phyloP scores from a whole-genome alignment of 768 basidiomycete genomes.

The Gloeostereum incarnatum region DNA sequence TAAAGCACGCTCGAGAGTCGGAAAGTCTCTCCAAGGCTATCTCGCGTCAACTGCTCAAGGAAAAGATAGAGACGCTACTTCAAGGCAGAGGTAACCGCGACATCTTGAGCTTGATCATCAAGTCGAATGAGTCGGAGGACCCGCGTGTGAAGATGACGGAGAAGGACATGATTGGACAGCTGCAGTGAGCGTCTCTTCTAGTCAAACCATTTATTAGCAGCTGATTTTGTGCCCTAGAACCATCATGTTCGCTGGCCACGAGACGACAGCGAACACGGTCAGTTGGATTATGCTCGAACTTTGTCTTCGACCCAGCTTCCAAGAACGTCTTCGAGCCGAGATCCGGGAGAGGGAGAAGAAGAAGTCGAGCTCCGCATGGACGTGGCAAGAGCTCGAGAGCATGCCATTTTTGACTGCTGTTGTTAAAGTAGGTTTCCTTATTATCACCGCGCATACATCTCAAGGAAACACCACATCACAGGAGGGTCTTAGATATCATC shows the following conservation, averaged over 20 bases:
- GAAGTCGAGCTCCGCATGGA: slow-evolving; percentile 27
- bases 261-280: slow-evolving; percentile 50
- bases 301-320: slow-evolving; percentile 44
- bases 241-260: slow-evolving; percentile 42
- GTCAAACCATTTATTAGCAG: no score
- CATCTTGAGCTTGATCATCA: slow-evolving; percentile 45
- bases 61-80: slow-evolving; percentile 37
- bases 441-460: neutral
- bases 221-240: slow-evolving; percentile 18
- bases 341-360: slow-evolving; percentile 27
- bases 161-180: slow-evolving; percentile 31
- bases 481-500: slow-evolving; percentile 38
- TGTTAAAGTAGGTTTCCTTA: slow-evolving; percentile 25
- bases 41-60: slow-evolving; percentile 34
- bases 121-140: slow-evolving; percentile 33
- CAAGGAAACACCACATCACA: slow-evolving; percentile 10
- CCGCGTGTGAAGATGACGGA: slow-evolving; percentile 23
- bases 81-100: slow-evolving; percentile 42
- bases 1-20: slow-evolving; percentile 37
- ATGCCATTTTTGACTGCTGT: slow-evolving; percentile 40
- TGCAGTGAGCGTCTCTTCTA: slow-evolving; percentile 16
- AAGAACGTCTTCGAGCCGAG: slow-evolving; percentile 54
- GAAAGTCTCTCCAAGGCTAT: slow-evolving; percentile 34
- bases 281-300: slow-evolving; percentile 60
- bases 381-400: slow-evolving; percentile 31